Base-by-base conservation (phyloP, 352 stramenopile species). In the Elongisporangium prolatum region DNA sequence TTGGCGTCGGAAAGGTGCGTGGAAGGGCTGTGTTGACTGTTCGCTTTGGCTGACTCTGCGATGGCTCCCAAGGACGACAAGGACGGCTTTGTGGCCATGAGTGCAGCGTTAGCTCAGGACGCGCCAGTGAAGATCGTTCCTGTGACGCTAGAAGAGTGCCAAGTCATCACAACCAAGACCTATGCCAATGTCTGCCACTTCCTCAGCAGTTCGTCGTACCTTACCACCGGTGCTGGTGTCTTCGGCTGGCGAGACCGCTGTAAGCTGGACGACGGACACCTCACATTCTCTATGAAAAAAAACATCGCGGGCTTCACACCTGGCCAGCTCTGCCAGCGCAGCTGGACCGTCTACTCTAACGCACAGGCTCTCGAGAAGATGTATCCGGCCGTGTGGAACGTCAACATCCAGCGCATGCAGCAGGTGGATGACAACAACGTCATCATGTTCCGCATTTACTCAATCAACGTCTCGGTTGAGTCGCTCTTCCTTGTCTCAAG, bases 361-460 rank as follows among this genome's bases (percentile, higher is more conserved):
- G 65, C 65, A 9, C 21, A 21, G 14, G 25, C 40, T n/a, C 48
- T 66, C 20, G 17, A 53, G 28, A 50, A 57, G 0, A 48, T 76
- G 13, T 76, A 67, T 54, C 67, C 65, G 25, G 48, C 57, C 1
- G 57, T 48, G 10, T 49, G 71, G n/a, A 53, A 69, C 22, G 34
- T 57, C 21, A 63, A 67, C 24, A 55, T 55, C 37, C 59, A 64
- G 7, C 11, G 71, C 18, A 60, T 77, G 4, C 65, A 77, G 65
- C 53, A 66, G 28, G 52, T 77, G n/a, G 69, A 77, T 28, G 61
- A 61, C 4, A 17, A 59, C 51, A 71, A 73, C 59, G 22, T 68
- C 17, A 48, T 73, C 14, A 17, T 73, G 22, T 77, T 70, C 54
- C 59, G 73, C 22, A 34, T 34, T 7, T 34, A 34, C 24, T 34